Conservation (phyloP, 176 grass and related monocot genomes). For the Eremochloa ophiuroides region DNA sequence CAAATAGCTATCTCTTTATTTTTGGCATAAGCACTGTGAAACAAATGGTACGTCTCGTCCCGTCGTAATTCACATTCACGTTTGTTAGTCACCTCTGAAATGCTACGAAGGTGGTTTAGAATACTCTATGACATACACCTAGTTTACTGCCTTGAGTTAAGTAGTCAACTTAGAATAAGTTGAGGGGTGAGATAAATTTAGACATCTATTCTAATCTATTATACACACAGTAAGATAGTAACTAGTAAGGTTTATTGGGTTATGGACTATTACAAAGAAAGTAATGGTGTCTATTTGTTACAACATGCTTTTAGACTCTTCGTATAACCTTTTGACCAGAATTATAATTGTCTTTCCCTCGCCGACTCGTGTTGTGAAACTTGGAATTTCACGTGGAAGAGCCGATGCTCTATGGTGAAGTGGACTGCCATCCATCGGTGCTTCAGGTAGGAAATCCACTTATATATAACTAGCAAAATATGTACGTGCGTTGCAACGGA, state of each 20-base stretch:
- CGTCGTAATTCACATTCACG: background rate
- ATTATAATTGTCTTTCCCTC: background rate
- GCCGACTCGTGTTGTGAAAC: background rate
- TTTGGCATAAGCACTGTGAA: background rate
- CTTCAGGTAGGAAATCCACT: no score
- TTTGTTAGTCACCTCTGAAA: background rate
- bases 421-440: no score
- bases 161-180: background rate
- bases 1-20: background rate
- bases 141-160: no score
- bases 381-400: background rate
- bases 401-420: background rate
- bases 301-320: background rate
- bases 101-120: background rate
- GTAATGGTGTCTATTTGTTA: background rate
- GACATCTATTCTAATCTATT: background rate
- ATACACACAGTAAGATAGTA: no score
- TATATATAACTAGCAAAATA: no score
- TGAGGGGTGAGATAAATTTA: background rate
- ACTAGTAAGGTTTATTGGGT: background rate
- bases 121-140: background rate
- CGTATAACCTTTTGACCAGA: background rate
- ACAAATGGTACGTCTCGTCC: fast-evolving
- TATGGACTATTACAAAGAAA: background rate
- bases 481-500: no score